Evolutionary conservation across 164 flowering plant genomes (phyloP).

Genomic region (Saururus chinensis): DNA sequence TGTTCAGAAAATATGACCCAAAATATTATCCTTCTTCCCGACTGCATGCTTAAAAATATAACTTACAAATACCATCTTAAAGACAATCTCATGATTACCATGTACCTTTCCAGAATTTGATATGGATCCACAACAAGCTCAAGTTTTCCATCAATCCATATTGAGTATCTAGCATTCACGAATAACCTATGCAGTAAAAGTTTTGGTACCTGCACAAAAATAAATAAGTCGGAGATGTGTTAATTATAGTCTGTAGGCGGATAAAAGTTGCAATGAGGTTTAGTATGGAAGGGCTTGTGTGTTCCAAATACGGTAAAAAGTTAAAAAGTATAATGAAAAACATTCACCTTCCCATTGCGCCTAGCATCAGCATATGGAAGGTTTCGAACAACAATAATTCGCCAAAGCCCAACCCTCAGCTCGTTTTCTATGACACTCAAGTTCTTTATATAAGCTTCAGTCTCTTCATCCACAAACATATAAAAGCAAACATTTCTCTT

Average conservation of each 20-base stretch:
- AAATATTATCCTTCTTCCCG: neutral
- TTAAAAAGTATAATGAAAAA: slow-evolving; percentile 2
- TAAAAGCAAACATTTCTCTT: slow-evolving; percentile 51
- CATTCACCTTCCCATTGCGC: slow-evolving; percentile 82
- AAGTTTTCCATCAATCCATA: slow-evolving; percentile 98
- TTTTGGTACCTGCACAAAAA: slow-evolving; percentile 69
- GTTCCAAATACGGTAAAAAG: neutral
- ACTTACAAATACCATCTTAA: neutral
- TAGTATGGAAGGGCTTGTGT: no score
- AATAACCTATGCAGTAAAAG: slow-evolving; percentile 82
- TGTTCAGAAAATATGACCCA: no score
- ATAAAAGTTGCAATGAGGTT: no score
- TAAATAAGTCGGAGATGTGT: neutral
- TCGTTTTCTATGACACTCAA: slow-evolving; percentile 33
- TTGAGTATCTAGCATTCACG: slow-evolving; percentile 63
- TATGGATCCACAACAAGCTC: slow-evolving; percentile 89
- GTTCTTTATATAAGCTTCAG: slow-evolving; percentile 66
- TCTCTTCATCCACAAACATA: slow-evolving; percentile 94
- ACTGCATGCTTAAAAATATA: neutral
- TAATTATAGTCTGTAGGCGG: neutral
- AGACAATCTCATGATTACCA: neutral
- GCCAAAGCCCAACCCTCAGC: slow-evolving; percentile 76
- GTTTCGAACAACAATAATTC: slow-evolving; percentile 69
- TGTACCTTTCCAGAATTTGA: slow-evolving; percentile 87
- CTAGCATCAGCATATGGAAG: slow-evolving; percentile 76